These are phyloP conservation scores for Wickerhamomyces bovis DNA, from an alignment of 805 yeast genomes.

Conservation along the genomic window DNA sequence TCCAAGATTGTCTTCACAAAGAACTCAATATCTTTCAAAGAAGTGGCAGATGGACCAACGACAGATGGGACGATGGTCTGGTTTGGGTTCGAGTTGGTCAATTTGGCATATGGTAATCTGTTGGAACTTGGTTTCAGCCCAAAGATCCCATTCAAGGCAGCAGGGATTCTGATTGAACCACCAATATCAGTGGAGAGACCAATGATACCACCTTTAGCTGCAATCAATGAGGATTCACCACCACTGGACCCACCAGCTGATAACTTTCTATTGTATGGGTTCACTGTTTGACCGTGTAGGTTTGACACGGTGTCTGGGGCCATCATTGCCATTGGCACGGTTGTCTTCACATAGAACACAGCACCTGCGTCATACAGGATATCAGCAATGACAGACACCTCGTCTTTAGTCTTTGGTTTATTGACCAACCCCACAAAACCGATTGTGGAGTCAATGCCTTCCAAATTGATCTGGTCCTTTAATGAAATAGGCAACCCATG, in stretches of 20 bases:
- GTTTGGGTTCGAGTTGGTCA: constrained; percentile 12
- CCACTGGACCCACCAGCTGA: constrained; percentile 71
- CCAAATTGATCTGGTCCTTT: constrained; percentile 55
- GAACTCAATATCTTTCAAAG: constrained; percentile 56
- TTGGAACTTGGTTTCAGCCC: constrained; percentile 57
- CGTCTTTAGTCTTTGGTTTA: constrained; percentile 11
- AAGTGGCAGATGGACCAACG: constrained; percentile 63
- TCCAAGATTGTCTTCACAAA: constrained; percentile 49
- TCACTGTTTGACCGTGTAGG: constrained; percentile 50
- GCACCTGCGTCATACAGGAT: constrained; percentile 33
- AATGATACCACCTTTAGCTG: constrained; percentile 49
- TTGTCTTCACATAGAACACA: constrained; percentile 56
- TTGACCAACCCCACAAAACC: constrained; percentile 43
- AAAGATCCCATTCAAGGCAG: constrained; percentile 53
- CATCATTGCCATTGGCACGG: constrained; percentile 65
- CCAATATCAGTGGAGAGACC: constrained; percentile 70
- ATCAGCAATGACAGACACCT: constrained; percentile 42
- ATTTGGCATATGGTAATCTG: constrained; percentile 34
- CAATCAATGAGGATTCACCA: constrained; percentile 62
- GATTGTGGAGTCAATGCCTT: constrained; percentile 48
- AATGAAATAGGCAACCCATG: constrained; percentile 66
- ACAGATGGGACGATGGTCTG: constrained; percentile 49
- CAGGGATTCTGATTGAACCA: constrained; percentile 63
- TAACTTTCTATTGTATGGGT: constrained; percentile 48
- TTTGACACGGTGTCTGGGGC: constrained; percentile 57